Evolutionary conservation across 345 rosid species (phyloP), one percentile per base, ranked within the genome.

Genomic region (Eutrema japonicum): DNA sequence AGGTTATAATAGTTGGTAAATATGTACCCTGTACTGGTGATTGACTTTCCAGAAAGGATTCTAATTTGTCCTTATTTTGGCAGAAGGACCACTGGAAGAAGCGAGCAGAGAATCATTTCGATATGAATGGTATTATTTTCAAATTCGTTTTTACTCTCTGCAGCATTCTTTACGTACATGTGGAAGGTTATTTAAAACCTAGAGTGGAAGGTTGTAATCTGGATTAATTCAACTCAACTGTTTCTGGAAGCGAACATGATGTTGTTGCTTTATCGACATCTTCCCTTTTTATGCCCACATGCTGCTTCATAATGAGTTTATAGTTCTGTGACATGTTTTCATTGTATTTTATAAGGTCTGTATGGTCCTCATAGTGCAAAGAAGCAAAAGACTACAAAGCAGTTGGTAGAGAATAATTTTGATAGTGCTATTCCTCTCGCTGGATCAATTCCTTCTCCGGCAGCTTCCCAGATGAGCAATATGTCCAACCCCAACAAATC

Each of bases 381-480:
- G 88, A 92, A 85, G 86, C 96, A 79, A 57, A 96, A 89, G 87
- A 75, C 82, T 70, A 66, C 81, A 76, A 95, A 87, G 79, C 92
- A 87, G 60, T 66, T 83, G 18, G 66, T 80, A 29, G 99, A 92
- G 58, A 79, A 83, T 68, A 71, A 85, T 65, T 85, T 82, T 68
- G 97, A 92, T 77, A 85, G 77, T 77, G 74, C 85, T 61, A 73
- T 75, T 75, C 83, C 85, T 59, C 30, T 74, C 73, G 61, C 82
- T 61, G 97, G 95, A 45, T 85, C 91, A 11, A 52, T 88, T 62
- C 93, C 95, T 76, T 92, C 97, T 75, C 95, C 95, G 10, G 89
- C 80, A 6, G 91, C 90, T 72, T 92, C 99, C 64, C 98, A 95
- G 77, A 89, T 91, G 91, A 91, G 97, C 82, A 89, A 88, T 80